Evolutionary conservation across 805 yeast species (phyloP).

Genomic region (Saturnispora halmiae): DNA sequence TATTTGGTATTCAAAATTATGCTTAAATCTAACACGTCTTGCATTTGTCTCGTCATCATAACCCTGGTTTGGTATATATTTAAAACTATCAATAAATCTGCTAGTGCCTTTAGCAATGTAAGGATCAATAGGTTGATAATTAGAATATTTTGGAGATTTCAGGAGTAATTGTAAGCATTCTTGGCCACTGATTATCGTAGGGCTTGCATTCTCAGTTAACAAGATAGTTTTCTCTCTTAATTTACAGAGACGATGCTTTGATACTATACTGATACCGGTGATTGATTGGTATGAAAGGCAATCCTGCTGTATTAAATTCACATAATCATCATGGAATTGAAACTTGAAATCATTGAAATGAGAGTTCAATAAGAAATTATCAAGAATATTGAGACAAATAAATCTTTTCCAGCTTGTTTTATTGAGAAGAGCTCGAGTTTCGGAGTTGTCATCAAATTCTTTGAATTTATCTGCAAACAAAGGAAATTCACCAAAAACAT

Average conservation of each 20-base stretch:
- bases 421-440: not conserved
- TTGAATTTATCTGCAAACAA: constrained; percentile 4
- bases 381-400: constrained; percentile 1
- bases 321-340: not conserved
- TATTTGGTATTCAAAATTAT: not conserved
- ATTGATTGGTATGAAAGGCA: not conserved
- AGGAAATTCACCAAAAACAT: constrained; percentile 5
- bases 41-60: not conserved
- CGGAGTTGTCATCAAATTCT: not conserved
- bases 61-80: not conserved
- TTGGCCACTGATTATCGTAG: not conserved
- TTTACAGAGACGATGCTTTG: not conserved
- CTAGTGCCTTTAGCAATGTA: not conserved
- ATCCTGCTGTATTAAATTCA: not conserved
- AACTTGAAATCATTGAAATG: not conserved
- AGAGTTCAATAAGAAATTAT: not conserved
- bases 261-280: too few relatives aligned
- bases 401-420: constrained; percentile 6
- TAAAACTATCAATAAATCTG: not conserved
- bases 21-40: not conserved
- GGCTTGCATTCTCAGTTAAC: not conserved
- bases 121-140: not conserved
- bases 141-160: not conserved
- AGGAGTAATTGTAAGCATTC: not conserved
- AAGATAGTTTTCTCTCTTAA: not conserved